phyloP scores from a whole-genome alignment of 106 monocot species.

The Triglochin maritima region DNA sequence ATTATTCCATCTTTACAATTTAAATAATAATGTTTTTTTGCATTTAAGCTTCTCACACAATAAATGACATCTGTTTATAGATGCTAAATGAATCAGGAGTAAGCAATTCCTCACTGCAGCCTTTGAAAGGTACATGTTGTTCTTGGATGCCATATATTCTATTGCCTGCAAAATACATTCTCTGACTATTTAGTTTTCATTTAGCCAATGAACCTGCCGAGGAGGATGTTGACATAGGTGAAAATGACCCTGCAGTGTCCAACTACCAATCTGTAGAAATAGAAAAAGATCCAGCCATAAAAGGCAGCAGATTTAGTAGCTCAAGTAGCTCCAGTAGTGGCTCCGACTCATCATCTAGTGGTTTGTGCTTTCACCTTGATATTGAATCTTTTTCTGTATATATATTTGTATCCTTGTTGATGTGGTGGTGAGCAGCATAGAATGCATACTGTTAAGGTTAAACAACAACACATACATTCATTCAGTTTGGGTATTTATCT shows the following conservation, averaged over 20 bases:
- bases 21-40: not conserved
- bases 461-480: too few species aligned
- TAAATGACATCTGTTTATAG: slow-evolving; percentile 21
- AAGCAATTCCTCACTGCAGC: slow-evolving; percentile 56
- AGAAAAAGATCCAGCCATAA: slow-evolving; percentile 33
- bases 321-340: slow-evolving; percentile 67
- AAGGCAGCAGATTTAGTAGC: slow-evolving; percentile 37
- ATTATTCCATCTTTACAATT: not conserved
- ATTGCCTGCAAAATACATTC: too few species aligned
- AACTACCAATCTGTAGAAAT: slow-evolving; percentile 57
- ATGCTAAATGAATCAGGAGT: slow-evolving; percentile 48
- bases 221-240: slow-evolving; percentile 77
- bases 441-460: too few species aligned
- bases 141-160: not conserved
- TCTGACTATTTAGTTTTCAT: too few species aligned
- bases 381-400: not conserved
- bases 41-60: not conserved
- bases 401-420: too few species aligned
- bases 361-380: slow-evolving; percentile 21
- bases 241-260: slow-evolving; percentile 55
- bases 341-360: slow-evolving; percentile 71
- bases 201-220: slow-evolving; percentile 55
- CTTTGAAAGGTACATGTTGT: slow-evolving; percentile 39
- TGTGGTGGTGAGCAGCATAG: too few species aligned
- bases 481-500: too few species aligned